Conservation (phyloP, 352 stramenopile genomes). For the Pseudoperonospora humuli region DNA sequence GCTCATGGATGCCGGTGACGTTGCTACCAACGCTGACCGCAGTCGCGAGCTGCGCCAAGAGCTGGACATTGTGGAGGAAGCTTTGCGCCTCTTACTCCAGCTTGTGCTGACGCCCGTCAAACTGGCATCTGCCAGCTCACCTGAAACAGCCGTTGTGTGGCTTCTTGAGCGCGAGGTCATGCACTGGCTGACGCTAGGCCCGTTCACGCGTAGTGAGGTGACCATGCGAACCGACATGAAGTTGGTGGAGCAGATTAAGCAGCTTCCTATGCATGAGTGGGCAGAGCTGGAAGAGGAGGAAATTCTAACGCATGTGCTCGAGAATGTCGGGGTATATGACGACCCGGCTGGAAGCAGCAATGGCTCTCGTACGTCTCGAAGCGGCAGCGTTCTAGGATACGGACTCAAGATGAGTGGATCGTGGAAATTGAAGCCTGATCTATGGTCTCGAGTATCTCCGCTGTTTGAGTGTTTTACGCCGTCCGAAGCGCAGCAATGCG, state of each 20-base stretch:
- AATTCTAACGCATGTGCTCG: constrained; percentile 58
- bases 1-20: neutral
- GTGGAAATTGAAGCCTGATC: constrained; percentile 49
- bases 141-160: constrained; percentile 26
- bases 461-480: constrained; percentile 75
- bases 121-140: constrained; percentile 24
- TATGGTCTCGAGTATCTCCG: constrained; percentile 51
- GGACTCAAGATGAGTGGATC: constrained; percentile 65
- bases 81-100: constrained; percentile 52
- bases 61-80: constrained; percentile 51
- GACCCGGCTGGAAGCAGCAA: constrained; percentile 26
- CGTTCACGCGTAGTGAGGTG: constrained; percentile 63
- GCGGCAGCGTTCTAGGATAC: constrained; percentile 30
- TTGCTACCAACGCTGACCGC: constrained; percentile 11
- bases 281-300: constrained; percentile 67
- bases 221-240: constrained; percentile 58
- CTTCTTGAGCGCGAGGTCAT: constrained; percentile 65
- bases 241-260: constrained; percentile 70
- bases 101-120: constrained; percentile 51
- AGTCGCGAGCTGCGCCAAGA: constrained; percentile 33
- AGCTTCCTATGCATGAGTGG: constrained; percentile 41
- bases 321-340: constrained; percentile 52
- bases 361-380: constrained; percentile 17
- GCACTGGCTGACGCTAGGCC: constrained; percentile 67
- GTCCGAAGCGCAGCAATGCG: constrained; percentile 58